These are phyloP conservation scores for Geotrichum aggregatum DNA, from an alignment of 1,139 yeast species.

Conservation along the genomic window DNA sequence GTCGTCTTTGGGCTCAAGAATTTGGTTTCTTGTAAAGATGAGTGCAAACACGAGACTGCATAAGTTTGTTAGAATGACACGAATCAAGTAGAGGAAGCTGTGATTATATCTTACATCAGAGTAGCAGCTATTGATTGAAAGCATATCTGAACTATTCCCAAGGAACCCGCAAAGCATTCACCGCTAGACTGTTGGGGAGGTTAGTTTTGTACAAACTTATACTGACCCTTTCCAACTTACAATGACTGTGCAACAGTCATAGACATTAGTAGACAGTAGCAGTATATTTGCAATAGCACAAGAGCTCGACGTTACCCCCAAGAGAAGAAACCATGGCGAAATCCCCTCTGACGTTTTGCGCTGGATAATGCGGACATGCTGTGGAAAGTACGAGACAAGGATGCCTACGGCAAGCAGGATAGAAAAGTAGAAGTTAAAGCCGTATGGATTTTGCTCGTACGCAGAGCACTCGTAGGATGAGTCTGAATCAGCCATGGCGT, in stretches of 20 bases:
- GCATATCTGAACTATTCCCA: conserved; percentile 67
- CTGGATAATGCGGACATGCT: conserved; percentile 56
- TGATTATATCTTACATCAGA: conserved; percentile 53
- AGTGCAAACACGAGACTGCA: conserved; percentile 25
- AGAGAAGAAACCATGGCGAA: conserved; percentile 64
- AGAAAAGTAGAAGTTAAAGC: conserved; percentile 47
- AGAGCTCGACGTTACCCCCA: conserved; percentile 70
- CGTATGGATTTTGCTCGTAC: conserved; percentile 14
- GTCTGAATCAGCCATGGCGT: too few relatives aligned
- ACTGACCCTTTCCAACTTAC: conserved; percentile 41
- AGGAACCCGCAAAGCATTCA: conserved; percentile 65
- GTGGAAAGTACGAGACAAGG: conserved; percentile 71
- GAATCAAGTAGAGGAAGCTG: too few relatives aligned
- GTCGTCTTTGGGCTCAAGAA: conserved; percentile 29
- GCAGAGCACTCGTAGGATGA: conserved; percentile 9
- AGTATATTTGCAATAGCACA: conserved; percentile 67
- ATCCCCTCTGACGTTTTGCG: conserved; percentile 74
- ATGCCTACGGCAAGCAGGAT: conserved; percentile 61
- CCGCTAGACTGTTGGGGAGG: conserved; percentile 41
- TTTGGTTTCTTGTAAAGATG: conserved; percentile 24
- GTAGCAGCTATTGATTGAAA: conserved; percentile 64
- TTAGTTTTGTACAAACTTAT: conserved; percentile 30
- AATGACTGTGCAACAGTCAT: conserved; percentile 37
- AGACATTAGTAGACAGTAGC: conserved; percentile 47
- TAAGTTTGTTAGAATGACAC: conserved; percentile 14